phyloP scores from a whole-genome alignment of 2,329 filamentous ascomycete genomes.

The Colletotrichum tropicale region DNA sequence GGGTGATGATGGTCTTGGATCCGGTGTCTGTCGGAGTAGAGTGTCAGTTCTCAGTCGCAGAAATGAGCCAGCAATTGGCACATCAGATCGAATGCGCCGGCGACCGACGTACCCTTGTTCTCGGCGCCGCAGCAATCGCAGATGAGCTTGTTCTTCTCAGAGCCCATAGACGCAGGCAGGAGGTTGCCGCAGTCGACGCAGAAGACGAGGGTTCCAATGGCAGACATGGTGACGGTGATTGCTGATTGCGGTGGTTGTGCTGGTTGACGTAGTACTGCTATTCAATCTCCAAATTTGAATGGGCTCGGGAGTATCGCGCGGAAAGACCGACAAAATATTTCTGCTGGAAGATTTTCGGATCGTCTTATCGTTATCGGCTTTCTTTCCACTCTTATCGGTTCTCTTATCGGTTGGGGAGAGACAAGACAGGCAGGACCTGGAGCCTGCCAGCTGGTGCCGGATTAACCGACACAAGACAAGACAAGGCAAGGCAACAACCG shows the following conservation, averaged over 20 bases:
- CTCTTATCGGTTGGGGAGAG: neutral
- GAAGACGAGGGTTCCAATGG: constrained; percentile 90
- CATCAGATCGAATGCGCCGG: neutral
- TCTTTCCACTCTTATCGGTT: neutral
- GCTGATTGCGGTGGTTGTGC: neutral
- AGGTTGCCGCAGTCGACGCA: constrained; percentile 93
- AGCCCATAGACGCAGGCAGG: constrained; percentile 79
- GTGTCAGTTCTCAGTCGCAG: neutral
- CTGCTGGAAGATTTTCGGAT: constrained; percentile 7
- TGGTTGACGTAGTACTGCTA: neutral
- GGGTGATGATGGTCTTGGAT: constrained; percentile 77
- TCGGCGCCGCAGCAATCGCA: constrained; percentile 88
- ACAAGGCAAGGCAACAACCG: neutral
- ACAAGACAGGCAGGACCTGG: neutral
- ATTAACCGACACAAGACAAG: neutral
- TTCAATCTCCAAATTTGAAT: neutral
- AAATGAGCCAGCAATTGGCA: neutral
- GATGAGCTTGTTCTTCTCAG: constrained; percentile 73
- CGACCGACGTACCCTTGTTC: constrained; percentile 72
- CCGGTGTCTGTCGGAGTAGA: constrained; percentile 63
- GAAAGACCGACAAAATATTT: constrained; percentile 18
- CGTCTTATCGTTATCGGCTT: neutral
- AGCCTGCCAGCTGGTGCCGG: neutral
- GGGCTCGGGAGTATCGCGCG: neutral
- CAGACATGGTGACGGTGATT: constrained; percentile 68